A percentile compares a stretch with the other conserved stretches of the same genome.
phyloP scores from a whole-genome alignment of 2,329 filamentous ascomycete species.

The Helotiales sp. region DNA sequence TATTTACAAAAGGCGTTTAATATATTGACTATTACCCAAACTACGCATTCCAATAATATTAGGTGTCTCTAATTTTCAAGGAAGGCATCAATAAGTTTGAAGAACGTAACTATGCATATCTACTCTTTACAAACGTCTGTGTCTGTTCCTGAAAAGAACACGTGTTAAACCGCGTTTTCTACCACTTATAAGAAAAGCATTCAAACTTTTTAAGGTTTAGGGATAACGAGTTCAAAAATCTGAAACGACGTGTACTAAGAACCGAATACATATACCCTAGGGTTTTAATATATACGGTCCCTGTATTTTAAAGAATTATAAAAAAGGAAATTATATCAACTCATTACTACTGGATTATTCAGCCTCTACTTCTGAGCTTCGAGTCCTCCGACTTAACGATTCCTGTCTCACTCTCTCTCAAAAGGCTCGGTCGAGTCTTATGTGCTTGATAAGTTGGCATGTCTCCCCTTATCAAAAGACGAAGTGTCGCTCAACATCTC shows the following conservation, averaged over 20 bases:
- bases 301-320: too few species aligned
- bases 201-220: neutral
- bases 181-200: neutral
- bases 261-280: neutral
- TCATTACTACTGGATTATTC: too few species aligned
- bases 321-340: too few species aligned
- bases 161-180: neutral
- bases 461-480: too few species aligned
- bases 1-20: neutral
- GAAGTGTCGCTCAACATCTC: too few species aligned
- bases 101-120: neutral
- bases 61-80: neutral
- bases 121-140: neutral
- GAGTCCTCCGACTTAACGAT: too few species aligned
- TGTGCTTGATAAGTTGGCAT: too few species aligned
- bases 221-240: neutral
- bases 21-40: neutral
- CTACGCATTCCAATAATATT: neutral
- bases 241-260: neutral
- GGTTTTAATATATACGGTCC: neutral
- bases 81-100: neutral
- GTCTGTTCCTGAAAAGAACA: neutral
- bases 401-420: neutral
- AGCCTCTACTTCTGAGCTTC: too few species aligned
- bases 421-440: neutral